These are phyloP conservation scores for Chytriomyces confervae DNA, from an alignment of 192 early-diverging fungal genomes.

Conservation along the genomic window DNA sequence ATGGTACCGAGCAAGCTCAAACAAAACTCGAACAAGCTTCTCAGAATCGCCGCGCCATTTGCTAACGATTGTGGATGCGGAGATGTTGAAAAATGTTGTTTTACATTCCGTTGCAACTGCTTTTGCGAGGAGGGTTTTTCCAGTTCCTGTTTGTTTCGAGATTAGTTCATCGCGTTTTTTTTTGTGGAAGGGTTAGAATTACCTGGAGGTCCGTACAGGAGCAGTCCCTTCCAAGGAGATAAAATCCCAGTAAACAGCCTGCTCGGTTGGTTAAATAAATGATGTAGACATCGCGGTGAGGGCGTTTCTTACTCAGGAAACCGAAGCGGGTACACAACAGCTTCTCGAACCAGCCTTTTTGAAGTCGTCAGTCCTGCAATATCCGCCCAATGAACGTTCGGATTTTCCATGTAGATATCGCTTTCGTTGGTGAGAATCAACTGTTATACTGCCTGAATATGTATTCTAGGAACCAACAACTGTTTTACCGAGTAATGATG, in stretches of 20 bases:
- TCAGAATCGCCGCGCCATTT: slow-evolving; percentile 66
- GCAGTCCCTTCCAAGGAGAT: slow-evolving; percentile 62
- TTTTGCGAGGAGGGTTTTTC: slow-evolving; percentile 64
- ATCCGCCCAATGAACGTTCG: slow-evolving; percentile 55
- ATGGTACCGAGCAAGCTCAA: slow-evolving; percentile 63
- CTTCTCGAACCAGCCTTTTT: slow-evolving; percentile 58
- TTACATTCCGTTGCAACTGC: slow-evolving; percentile 67
- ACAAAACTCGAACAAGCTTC: slow-evolving; percentile 61
- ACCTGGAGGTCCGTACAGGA: slow-evolving; percentile 59
- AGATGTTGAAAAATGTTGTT: slow-evolving; percentile 67
- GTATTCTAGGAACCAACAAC: no score
- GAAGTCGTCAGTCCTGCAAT: slow-evolving; percentile 56
- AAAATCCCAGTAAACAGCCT: slow-evolving; percentile 58
- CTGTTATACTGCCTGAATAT: no score
- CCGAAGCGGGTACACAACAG: slow-evolving; percentile 59
- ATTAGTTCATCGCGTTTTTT: no score
- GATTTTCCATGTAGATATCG: slow-evolving; percentile 61
- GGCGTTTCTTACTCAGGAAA: slow-evolving; percentile 56
- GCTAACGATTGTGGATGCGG: slow-evolving; percentile 58
- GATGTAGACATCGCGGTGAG: no score
- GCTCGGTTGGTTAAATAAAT: background rate
- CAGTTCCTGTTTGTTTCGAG: no score
- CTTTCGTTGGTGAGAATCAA: slow-evolving; percentile 14
- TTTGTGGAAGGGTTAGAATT: slow-evolving; percentile 4
- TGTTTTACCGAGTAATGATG: slow-evolving; percentile 49